Percentiles rank a stretch among this genome's conserved stretches.
These are phyloP conservation scores for Rosellinia necatrix DNA, from an alignment of 2,329 filamentous ascomycete species.

Conservation along the genomic window DNA sequence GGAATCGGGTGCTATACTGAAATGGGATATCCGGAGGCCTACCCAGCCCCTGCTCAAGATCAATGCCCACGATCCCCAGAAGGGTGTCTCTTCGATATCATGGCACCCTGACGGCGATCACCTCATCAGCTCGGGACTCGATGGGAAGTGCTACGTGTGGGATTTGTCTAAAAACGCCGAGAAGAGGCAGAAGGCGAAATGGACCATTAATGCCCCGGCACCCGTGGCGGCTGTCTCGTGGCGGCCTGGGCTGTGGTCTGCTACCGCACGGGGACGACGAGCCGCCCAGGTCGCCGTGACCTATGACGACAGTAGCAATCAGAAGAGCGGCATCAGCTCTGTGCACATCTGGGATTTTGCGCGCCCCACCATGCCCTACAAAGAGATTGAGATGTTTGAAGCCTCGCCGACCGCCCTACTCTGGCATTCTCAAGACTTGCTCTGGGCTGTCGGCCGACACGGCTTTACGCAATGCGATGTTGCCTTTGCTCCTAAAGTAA, in stretches of 20 bases:
- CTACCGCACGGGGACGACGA: constrained; percentile 61
- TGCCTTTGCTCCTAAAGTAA: constrained; percentile 64
- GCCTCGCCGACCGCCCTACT: constrained; percentile 60
- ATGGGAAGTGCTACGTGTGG: constrained; percentile 68
- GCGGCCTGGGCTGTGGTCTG: constrained; percentile 69
- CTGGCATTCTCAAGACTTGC: constrained; percentile 67
- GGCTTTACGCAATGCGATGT: constrained; percentile 70
- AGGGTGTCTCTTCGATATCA: constrained; percentile 61
- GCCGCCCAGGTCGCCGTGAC: constrained; percentile 66
- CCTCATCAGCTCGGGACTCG: constrained; percentile 65
- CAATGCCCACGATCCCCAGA: constrained; percentile 60
- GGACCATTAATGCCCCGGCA: constrained; percentile 63
- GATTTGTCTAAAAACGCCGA: constrained; percentile 64
- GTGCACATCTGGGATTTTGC: constrained; percentile 74
- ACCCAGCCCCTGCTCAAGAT: constrained; percentile 60
- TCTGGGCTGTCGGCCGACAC: constrained; percentile 69
- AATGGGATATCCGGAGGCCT: constrained; percentile 66
- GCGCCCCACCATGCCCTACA: constrained; percentile 68
- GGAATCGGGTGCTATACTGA: constrained; percentile 64
- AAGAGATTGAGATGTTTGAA: constrained; percentile 66
- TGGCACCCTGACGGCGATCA: constrained; percentile 74
- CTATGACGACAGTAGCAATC: constrained; percentile 61
- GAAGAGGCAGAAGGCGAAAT: constrained; percentile 67
- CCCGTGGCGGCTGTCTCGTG: constrained; percentile 64
- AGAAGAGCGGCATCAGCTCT: constrained; percentile 59